Evolutionary conservation across 345 rosid genomes (phyloP), one percentile per base, ranked within the genome.

Genomic region (Turnera subulata): DNA sequence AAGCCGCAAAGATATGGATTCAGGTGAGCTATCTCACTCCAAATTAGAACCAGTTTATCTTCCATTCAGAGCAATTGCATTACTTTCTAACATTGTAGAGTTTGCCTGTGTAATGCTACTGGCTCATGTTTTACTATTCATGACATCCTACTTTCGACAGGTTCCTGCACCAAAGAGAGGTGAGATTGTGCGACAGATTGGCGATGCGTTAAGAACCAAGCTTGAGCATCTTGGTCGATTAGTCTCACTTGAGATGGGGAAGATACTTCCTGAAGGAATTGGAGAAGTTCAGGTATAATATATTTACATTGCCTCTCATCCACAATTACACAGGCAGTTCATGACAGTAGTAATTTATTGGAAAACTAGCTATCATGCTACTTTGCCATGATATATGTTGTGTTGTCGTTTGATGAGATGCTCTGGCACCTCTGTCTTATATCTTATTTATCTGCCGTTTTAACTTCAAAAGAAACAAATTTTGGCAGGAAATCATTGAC

Each of bases 131-230:
- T 37, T 13, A 16, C n/a, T 4, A 1, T 9, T 42, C n/a, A 42
- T 42, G 35, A 4, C 17, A 22, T 10, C 18, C 39, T n/a, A 45
- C 0, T 29, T 25, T 9, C 47, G 57, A 56, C 61, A 93, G 99
- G 87, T 90, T 74, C 90, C 99, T 21, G 92, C 97, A 51, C 97
- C 99, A 0, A 87, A 89, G 87, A 87, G 99, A 77, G 97, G 99
- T 60, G 95, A 93, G 38, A 84, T 93, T 51, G 99, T 93, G 52
- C 80, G 97, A 63, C 97, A 93, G 67, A 93, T 93, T 26, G 96
- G 99, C 11, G 96, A 93, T 46, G 97, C 99, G 5, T 55, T 93
- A 47, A 78, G 97, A 74, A 75, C 65, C 21, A 93, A 93, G 59
- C 90, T 93, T 45, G 78, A 79, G 54, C 84, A 74, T 29, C 96